A percentile compares a stretch with the other conserved stretches of the same genome.
Evolutionary conservation across 176 grass and related monocot genomes (phyloP).

Genomic region (Hyparrhenia diplandra): DNA sequence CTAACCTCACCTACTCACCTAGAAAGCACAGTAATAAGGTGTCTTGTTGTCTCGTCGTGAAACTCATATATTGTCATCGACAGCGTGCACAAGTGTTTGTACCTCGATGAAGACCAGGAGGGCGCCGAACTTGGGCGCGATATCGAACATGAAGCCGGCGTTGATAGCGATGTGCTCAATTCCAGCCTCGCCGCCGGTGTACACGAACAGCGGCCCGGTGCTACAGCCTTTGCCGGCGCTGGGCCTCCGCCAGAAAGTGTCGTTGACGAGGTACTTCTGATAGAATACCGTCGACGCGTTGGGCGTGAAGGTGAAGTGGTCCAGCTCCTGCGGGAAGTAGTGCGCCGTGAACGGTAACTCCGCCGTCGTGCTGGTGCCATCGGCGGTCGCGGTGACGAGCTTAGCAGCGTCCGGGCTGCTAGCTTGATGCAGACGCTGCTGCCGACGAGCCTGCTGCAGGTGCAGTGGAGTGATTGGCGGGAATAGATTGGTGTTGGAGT

Average conservation of each 20-base stretch:
- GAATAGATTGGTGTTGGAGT: neutral
- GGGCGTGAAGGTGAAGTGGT: slow-evolving; percentile 96
- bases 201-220: slow-evolving; percentile 73
- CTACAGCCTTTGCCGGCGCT: neutral
- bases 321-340: slow-evolving; percentile 88
- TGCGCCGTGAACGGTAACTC: slow-evolving; percentile 49
- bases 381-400: neutral
- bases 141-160: slow-evolving; percentile 89
- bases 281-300: slow-evolving; percentile 52
- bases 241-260: slow-evolving; percentile 61
- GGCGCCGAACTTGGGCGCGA: slow-evolving; percentile 67
- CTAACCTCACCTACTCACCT: no score
- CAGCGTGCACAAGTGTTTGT: no score
- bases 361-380: neutral
- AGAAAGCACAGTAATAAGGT: no score
- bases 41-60: no score
- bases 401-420: neutral
- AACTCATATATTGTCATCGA: no score
- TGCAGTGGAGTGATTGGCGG: neutral
- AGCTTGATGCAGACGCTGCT: neutral
- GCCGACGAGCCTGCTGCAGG: neutral
- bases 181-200: slow-evolving; percentile 77
- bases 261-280: slow-evolving; percentile 92
- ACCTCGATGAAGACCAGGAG: slow-evolving; percentile 94
- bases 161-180: slow-evolving; percentile 79